These are phyloP conservation scores for Takashimella koratensis DNA, from an alignment of 1,284 basidiomycete species.

Conservation along the genomic window DNA sequence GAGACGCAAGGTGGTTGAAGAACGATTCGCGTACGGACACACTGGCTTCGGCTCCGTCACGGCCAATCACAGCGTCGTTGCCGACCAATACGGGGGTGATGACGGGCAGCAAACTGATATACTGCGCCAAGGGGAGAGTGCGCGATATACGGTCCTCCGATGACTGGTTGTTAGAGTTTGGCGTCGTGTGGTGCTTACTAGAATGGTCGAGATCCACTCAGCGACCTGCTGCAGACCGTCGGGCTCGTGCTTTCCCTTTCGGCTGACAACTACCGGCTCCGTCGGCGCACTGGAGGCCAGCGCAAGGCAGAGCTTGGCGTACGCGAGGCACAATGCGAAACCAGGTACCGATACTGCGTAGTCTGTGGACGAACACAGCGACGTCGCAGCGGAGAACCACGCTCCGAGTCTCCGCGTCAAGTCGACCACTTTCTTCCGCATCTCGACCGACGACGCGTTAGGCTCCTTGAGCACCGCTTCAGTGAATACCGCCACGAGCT, in stretches of 20 bases:
- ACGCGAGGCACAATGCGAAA: constrained; percentile 58
- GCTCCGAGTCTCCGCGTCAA: constrained; percentile 40
- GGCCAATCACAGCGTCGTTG: not conserved
- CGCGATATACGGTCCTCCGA: constrained; percentile 20
- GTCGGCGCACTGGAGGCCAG: not conserved
- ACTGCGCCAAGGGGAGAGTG: constrained; percentile 29
- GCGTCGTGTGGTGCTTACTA: constrained; percentile 54
- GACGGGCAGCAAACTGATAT: not conserved
- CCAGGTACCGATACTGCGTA: constrained; percentile 12
- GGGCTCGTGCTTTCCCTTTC: too few relatives aligned
- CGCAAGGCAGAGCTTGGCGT: constrained; percentile 41
- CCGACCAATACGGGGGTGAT: not conserved
- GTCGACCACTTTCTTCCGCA: not conserved
- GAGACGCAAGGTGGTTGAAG: not conserved
- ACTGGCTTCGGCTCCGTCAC: not conserved
- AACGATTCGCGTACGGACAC: not conserved
- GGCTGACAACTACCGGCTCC: too few relatives aligned
- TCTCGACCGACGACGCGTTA: not conserved
- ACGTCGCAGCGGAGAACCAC: constrained; percentile 63
- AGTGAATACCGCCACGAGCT: constrained; percentile 67
- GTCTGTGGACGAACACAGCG: constrained; percentile 1
- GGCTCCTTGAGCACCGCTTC: constrained; percentile 50
- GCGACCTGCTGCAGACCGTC: constrained; percentile 38
- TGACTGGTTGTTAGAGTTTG: not conserved
- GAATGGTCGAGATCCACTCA: constrained; percentile 64